Base-by-base conservation (phyloP, 106 monocot species). In the Acanthochlamys bracteata region DNA sequence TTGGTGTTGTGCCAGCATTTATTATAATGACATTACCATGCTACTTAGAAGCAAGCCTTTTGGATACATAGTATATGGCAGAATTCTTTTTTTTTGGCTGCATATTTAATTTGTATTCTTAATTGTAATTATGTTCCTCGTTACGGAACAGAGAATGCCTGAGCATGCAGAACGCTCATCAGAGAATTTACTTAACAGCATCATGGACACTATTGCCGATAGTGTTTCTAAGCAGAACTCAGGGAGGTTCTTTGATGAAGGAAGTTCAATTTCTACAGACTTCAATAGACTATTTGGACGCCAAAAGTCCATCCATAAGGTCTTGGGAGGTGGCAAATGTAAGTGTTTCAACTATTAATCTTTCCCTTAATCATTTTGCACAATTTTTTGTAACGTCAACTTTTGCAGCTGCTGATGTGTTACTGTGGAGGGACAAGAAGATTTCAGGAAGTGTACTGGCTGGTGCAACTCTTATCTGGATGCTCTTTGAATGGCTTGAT, bases 311-410 rank as follows among this genome's bases (percentile, higher is more conserved):
- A 39, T 99, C 47, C 92, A 99, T 69, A 57, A 75, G 0, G 61
- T 92, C 47, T 75, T 99, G 46, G 98, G 98, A 49, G 81, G 81
- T 69, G 81, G 81, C 59, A 72, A 81, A 53, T 55, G 81, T 81
- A 68, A 65, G 76, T 63, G 41, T 33, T 33, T 33, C 6, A 3
- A 33, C 33, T 33, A 33, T 33, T 33, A 3, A 6, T 33, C 33
- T 6, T n/a, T n/a, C 1, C 33, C 6, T 33, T 33, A 33, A 1
- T 33, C 6, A 6, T 6, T 33, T 33, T 33, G 33, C 33, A 33
- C 4, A 33, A 33, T 33, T 33, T 33, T 6, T 33, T 33, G 33
- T 54, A 25, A 14, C 24, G 21, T 25, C 24, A 21, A 62, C 60
- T 55, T 16, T 60, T 59, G 41, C 52, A 81, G 76, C 76, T 69